Percentiles rank a stretch among this genome's conserved stretches.
phyloP scores from a whole-genome alignment of 805 yeast genomes.

The Candida coquimbonensis region DNA sequence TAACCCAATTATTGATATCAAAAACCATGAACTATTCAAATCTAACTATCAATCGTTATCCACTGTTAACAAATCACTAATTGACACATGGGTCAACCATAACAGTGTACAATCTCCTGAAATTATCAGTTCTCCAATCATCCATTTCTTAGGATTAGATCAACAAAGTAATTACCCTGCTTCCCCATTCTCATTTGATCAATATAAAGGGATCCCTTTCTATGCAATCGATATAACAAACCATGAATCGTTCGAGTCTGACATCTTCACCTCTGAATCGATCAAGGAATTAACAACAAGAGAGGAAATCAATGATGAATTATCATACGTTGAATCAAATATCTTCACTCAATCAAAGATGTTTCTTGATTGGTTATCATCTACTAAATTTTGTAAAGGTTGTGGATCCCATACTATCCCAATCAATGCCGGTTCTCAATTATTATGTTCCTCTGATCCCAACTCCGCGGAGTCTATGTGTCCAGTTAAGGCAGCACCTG shows the following conservation, averaged over 20 bases:
- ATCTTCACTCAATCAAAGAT: constrained; percentile 75
- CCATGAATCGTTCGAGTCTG: constrained; percentile 11
- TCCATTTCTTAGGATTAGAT: constrained; percentile 37
- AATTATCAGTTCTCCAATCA: constrained; percentile 12
- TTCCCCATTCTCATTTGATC: constrained; percentile 35
- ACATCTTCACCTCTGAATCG: neutral
- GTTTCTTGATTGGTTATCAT: constrained; percentile 77
- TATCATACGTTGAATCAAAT: constrained; percentile 44
- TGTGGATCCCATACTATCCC: constrained; percentile 67
- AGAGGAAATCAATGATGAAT: constrained; percentile 17
- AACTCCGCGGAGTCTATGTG: constrained; percentile 8
- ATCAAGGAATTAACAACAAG: constrained; percentile 12
- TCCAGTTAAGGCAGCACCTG: constrained; percentile 25
- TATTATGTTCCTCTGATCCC: constrained; percentile 35
- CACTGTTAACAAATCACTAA: constrained; percentile 6
- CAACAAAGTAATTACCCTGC: constrained; percentile 25
- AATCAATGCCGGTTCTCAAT: constrained; percentile 61
- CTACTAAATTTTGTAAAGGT: constrained; percentile 76
- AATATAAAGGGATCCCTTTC: constrained; percentile 55
- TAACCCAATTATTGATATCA: constrained; percentile 21
- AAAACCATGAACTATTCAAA: constrained; percentile 4
- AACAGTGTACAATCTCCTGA: constrained; percentile 7
- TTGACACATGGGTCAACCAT: constrained; percentile 20
- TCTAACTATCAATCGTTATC: constrained; percentile 15
- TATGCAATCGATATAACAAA: constrained; percentile 53